Evolutionary conservation across 768 basidiomycete species (phyloP).

Genomic region (Suillus plorans): DNA sequence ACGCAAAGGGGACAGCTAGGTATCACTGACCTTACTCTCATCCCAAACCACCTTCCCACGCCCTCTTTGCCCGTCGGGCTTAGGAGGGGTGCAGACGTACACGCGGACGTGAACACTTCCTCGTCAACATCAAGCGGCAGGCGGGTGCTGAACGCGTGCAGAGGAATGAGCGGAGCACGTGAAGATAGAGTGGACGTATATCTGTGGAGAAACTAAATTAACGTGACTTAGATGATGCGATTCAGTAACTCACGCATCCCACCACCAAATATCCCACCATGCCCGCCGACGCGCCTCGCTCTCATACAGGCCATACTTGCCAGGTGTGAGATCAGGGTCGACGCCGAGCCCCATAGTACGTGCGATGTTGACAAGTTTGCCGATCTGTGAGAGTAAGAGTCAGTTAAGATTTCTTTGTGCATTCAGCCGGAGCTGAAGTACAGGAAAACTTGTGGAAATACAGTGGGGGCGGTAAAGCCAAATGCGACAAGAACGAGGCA

Average conservation of each 20-base stretch:
- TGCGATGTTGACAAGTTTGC: constrained; percentile 69
- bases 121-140: constrained; percentile 61
- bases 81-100: constrained; percentile 42
- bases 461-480: background rate
- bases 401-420: background rate
- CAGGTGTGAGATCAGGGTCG: constrained; percentile 56
- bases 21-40: constrained; percentile 47
- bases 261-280: constrained; percentile 82
- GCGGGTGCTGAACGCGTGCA: constrained; percentile 53
- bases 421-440: background rate
- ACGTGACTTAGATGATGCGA: background rate
- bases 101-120: constrained; percentile 46
- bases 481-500: constrained; percentile 11
- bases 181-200: constrained; percentile 1
- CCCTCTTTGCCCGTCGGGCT: constrained; percentile 19
- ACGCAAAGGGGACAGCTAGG: background rate
- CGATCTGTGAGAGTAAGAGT: constrained; percentile 41
- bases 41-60: constrained; percentile 47
- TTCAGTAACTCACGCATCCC: constrained; percentile 62
- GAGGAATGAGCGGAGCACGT: constrained; percentile 47
- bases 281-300: constrained; percentile 53
- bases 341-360: constrained; percentile 59
- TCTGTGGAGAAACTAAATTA: background rate
- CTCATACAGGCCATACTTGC: constrained; percentile 48
- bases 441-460: too few relatives aligned